Percentiles rank a stretch among this genome's conserved stretches.
Evolutionary conservation across 169 alveolate genomes (phyloP).

Genomic region (Eimeria mitis): DNA sequence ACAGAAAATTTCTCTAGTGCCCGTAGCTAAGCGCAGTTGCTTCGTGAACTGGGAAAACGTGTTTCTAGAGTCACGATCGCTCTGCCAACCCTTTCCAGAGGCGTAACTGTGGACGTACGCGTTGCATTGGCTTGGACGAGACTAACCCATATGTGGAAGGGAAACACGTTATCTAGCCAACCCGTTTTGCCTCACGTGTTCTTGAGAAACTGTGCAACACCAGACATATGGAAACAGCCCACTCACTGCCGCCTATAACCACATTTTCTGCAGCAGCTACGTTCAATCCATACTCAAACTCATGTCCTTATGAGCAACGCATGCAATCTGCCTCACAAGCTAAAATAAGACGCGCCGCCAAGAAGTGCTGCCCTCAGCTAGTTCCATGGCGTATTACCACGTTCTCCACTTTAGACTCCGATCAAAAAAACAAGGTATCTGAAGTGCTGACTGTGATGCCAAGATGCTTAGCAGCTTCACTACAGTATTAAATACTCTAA

Average conservation of each 20-base stretch:
- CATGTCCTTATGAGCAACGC: not conserved
- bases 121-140: too few species aligned
- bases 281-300: not conserved
- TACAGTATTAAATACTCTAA: too few species aligned
- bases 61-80: not conserved
- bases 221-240: not conserved
- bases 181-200: too few species aligned
- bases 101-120: not conserved
- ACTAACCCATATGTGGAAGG: too few species aligned
- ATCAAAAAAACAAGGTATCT: not conserved
- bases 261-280: not conserved
- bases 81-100: not conserved
- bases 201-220: too few species aligned
- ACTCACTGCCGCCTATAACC: not conserved
- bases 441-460: not conserved
- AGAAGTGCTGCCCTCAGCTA: not conserved
- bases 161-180: too few species aligned
- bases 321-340: not conserved
- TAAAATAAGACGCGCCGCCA: not conserved
- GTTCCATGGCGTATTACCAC: not conserved
- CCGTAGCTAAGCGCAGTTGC: not conserved
- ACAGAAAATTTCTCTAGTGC: not conserved
- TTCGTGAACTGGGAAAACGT: not conserved
- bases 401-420: not conserved
- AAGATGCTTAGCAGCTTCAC: not conserved